These are phyloP conservation scores for Bryum argenteum DNA, from an alignment of 225 moss, liverwort and hornwort species.

Conservation along the genomic window DNA sequence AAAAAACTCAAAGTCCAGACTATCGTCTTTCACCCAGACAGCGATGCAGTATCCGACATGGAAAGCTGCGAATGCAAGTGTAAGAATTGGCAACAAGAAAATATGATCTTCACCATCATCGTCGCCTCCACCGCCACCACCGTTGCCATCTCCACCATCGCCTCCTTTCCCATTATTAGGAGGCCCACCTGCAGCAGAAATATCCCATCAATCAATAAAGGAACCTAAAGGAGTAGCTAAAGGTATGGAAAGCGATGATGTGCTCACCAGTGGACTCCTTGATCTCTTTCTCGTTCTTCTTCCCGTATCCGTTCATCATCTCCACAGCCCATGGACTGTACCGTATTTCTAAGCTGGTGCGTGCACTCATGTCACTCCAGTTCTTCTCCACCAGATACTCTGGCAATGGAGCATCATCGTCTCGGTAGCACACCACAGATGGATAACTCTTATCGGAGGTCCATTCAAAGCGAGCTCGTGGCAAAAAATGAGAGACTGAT, in stretches of 20 bases:
- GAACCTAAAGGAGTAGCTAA: slow-evolving; percentile 8
- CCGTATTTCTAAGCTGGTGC: slow-evolving; percentile 70
- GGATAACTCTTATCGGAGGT: slow-evolving; percentile 48
- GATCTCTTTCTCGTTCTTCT: slow-evolving; percentile 43
- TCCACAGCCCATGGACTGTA: slow-evolving; percentile 81
- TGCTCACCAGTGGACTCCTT: slow-evolving; percentile 71
- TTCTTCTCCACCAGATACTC: slow-evolving; percentile 74
- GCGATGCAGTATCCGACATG: slow-evolving; percentile 85
- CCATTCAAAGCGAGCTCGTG: slow-evolving; percentile 51
- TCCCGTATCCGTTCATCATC: slow-evolving; percentile 76
- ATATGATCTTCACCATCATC: slow-evolving; percentile 80
- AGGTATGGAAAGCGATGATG: too few relatives aligned
- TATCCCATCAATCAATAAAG: background rate
- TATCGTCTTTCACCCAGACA: slow-evolving; percentile 84
- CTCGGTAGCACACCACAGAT: slow-evolving; percentile 68
- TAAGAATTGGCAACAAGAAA: slow-evolving; percentile 71
- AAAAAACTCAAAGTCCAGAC: slow-evolving; percentile 72
- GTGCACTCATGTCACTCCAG: slow-evolving; percentile 65
- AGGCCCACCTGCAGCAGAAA: slow-evolving; percentile 56
- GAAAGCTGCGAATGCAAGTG: slow-evolving; percentile 79
- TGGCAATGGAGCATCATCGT: slow-evolving; percentile 78
- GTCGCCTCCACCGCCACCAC: slow-evolving; percentile 76
- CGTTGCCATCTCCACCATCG: slow-evolving; percentile 74
- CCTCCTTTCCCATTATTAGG: slow-evolving; percentile 80
- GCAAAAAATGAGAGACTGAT: slow-evolving; percentile 56